These are phyloP conservation scores for Boletus barrowsii DNA, from an alignment of 768 basidiomycete species.

Conservation along the genomic window DNA sequence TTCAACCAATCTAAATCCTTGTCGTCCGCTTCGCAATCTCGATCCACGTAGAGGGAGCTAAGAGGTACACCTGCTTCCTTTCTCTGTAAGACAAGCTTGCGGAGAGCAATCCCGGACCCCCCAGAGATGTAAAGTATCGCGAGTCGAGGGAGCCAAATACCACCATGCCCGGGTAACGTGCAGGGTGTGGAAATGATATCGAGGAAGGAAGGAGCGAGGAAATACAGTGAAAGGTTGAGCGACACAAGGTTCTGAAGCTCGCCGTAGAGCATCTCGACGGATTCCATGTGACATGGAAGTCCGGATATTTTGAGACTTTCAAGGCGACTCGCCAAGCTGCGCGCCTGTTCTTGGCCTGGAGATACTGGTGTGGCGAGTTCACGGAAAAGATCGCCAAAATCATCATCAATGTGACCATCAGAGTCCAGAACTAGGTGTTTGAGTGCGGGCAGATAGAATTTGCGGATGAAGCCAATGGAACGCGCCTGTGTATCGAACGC, in stretches of 20 bases:
- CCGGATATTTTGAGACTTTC: constrained; percentile 51
- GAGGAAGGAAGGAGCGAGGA: not conserved
- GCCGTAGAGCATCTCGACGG: constrained; percentile 35
- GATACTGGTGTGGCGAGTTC: constrained; percentile 34
- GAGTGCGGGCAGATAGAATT: constrained; percentile 36
- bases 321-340: constrained; percentile 42
- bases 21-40: too few relatives aligned
- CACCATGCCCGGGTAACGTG: not conserved
- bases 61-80: too few relatives aligned
- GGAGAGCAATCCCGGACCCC: constrained; percentile 13
- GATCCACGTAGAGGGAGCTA: too few relatives aligned
- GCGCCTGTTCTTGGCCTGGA: constrained; percentile 36
- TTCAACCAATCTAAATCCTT: too few relatives aligned
- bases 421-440: constrained; percentile 47
- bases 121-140: constrained; percentile 45
- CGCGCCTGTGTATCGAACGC: constrained; percentile 54
- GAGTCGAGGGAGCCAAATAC: constrained; percentile 48
- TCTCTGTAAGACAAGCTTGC: too few relatives aligned
- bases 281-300: constrained; percentile 41
- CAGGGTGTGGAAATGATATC: not conserved
- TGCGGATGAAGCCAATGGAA: constrained; percentile 20
- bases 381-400: constrained; percentile 48
- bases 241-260: constrained; percentile 47
- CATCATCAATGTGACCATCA: constrained; percentile 36
- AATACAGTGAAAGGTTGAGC: constrained; percentile 24